Percentiles rank a stretch among this genome's conserved stretches.
Conservation (phyloP, 2,329 filamentous ascomycete species). For the Epichloe hybrida region DNA sequence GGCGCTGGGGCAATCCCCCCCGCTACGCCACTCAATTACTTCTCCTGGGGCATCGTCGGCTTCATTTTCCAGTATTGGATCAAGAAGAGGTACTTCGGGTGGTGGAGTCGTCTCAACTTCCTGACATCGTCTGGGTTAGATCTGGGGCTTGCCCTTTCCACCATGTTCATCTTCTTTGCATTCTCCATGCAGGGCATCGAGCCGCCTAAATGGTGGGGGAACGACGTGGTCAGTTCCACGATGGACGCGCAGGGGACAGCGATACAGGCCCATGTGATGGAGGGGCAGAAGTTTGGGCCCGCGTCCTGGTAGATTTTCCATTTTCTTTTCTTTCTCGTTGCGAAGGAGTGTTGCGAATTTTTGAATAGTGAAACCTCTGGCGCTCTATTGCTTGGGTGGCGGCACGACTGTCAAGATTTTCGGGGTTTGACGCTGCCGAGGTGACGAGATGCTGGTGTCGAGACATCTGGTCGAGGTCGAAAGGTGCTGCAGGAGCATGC, state of each 20-base stretch:
- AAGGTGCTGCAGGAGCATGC: constrained; percentile 21
- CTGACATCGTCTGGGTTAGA: constrained; percentile 57
- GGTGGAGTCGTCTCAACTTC: constrained; percentile 67
- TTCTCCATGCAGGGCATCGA: constrained; percentile 49
- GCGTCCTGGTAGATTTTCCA: constrained; percentile 28
- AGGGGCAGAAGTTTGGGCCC: constrained; percentile 50
- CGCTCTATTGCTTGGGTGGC: neutral
- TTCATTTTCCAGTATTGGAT: constrained; percentile 57
- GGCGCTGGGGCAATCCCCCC: constrained; percentile 45
- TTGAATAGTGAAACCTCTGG: neutral
- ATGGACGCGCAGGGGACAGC: constrained; percentile 49
- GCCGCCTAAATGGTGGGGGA: constrained; percentile 59
- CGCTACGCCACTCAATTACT: constrained; percentile 61
- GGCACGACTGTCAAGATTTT: neutral
- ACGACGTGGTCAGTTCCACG: constrained; percentile 41
- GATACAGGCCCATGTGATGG: constrained; percentile 36
- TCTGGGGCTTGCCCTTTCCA: constrained; percentile 52
- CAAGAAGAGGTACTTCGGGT: constrained; percentile 47
- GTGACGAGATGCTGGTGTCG: neutral
- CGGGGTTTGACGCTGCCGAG: neutral
- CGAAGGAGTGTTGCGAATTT: neutral
- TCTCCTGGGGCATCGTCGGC: constrained; percentile 60
- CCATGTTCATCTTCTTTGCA: constrained; percentile 56
- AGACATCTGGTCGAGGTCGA: constrained; percentile 15
- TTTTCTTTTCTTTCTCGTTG: neutral